phyloP scores from a whole-genome alignment of 192 early-diverging fungal species.

The Linnemannia exigua region DNA sequence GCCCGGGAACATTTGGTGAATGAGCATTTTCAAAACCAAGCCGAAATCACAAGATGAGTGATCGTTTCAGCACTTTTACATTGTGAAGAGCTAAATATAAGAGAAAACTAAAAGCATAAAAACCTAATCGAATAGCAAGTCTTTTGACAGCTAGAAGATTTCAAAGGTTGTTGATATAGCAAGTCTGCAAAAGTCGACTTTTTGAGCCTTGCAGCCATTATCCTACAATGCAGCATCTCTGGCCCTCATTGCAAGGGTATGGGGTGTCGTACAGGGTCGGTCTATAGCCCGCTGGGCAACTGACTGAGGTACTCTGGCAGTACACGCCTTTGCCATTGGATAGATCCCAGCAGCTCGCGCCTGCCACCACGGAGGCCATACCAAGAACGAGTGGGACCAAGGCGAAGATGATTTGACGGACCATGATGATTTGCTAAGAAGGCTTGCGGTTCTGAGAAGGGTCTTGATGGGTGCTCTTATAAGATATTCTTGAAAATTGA shows the following conservation, averaged over 20 bases:
- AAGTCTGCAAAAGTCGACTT: not conserved
- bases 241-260: not conserved
- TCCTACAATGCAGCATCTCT: constrained; percentile 8
- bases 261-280: not conserved
- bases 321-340: not conserved
- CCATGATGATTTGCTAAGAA: constrained; percentile 1
- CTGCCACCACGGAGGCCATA: not conserved
- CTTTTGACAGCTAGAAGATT: not conserved
- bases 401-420: constrained; percentile 12
- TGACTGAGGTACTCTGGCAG: constrained; percentile 7
- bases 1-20: too few relatives aligned
- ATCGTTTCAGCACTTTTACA: too few relatives aligned
- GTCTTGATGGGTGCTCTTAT: not conserved
- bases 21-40: too few relatives aligned
- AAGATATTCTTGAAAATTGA: not conserved
- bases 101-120: not conserved
- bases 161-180: not conserved
- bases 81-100: not conserved
- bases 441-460: constrained; percentile 1
- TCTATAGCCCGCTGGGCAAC: constrained; percentile 5
- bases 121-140: too few relatives aligned
- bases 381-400: constrained; percentile 15
- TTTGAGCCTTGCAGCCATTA: not conserved
- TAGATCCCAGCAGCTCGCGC: not conserved
- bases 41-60: too few relatives aligned